A percentile compares a stretch with the other conserved stretches of the same genome.
Conservation (phyloP, 768 basidiomycete genomes). For the Tricholoma hemisulphureum region DNA sequence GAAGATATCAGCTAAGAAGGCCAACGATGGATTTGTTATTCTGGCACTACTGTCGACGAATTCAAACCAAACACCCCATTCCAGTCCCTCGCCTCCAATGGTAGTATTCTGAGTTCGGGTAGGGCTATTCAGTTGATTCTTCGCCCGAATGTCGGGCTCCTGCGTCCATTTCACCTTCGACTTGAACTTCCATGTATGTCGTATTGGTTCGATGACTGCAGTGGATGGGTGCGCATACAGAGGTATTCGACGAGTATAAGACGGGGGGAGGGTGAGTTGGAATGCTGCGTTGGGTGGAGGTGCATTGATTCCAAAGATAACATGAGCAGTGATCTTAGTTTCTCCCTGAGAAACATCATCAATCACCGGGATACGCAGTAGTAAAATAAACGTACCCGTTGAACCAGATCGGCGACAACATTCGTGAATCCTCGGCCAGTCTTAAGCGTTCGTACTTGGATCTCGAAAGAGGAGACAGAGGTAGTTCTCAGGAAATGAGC, state of each 20-base stretch:
- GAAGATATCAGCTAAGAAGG: slow-evolving; percentile 59
- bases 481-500: slow-evolving; percentile 57
- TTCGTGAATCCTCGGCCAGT: slow-evolving; percentile 54
- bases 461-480: slow-evolving; percentile 39
- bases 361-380: background rate
- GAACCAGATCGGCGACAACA: slow-evolving; percentile 56
- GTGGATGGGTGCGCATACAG: slow-evolving; percentile 52
- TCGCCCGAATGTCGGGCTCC: slow-evolving; percentile 40
- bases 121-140: slow-evolving; percentile 37
- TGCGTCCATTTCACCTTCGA: slow-evolving; percentile 34
- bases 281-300: slow-evolving; percentile 25
- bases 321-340: slow-evolving; percentile 49
- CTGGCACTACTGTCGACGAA: slow-evolving; percentile 41
- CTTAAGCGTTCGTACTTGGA: slow-evolving; percentile 49
- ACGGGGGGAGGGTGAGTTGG: slow-evolving; percentile 38
- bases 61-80: slow-evolving; percentile 61
- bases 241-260: slow-evolving; percentile 60
- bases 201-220: slow-evolving; percentile 23
- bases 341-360: slow-evolving; percentile 34
- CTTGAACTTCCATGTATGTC: slow-evolving; percentile 34
- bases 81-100: slow-evolving; percentile 51
- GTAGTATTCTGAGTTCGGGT: slow-evolving; percentile 37
- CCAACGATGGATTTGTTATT: slow-evolving; percentile 47
- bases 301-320: slow-evolving; percentile 53
- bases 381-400: slow-evolving; percentile 39